Evolutionary conservation across 75 land plant species (phyloP).

Genomic region (Larix kaempferi): DNA sequence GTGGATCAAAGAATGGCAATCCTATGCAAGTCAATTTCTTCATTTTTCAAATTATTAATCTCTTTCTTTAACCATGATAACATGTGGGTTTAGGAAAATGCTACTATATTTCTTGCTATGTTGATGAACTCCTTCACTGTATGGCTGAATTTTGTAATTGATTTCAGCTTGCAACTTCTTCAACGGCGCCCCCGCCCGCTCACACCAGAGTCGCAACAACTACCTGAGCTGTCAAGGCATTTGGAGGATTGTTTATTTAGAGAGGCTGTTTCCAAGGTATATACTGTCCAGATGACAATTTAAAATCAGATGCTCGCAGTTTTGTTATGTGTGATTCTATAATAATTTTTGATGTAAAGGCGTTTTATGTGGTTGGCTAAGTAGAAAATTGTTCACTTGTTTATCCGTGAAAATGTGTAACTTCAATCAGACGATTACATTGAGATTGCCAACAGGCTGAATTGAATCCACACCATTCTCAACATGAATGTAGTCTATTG

Average conservation of each 20-base stretch:
- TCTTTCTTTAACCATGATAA: not conserved
- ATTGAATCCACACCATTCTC: not conserved
- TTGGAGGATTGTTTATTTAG: conserved; percentile 3
- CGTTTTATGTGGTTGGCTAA: not conserved
- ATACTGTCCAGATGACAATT: not conserved
- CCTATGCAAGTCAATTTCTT: not conserved
- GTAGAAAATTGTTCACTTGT: not conserved
- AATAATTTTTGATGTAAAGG: not conserved
- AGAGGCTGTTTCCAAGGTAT: conserved; percentile 3
- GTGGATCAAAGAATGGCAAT: not conserved
- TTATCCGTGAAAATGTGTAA: not conserved
- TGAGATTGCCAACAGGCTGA: not conserved
- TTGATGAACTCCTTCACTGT: not conserved
- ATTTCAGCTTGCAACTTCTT: conserved; percentile 14
- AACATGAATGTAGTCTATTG: not conserved
- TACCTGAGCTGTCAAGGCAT: not conserved
- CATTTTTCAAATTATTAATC: not conserved
- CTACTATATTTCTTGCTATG: not conserved
- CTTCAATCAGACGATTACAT: not conserved
- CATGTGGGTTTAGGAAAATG: not conserved
- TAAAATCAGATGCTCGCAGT: not conserved
- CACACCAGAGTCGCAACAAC: not conserved
- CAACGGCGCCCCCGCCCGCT: not conserved
- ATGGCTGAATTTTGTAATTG: not conserved
- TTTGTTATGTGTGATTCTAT: not conserved